Evolutionary conservation across 257 asterid genomes (phyloP).

Genomic region (Oldenlandia corymbosa): DNA sequence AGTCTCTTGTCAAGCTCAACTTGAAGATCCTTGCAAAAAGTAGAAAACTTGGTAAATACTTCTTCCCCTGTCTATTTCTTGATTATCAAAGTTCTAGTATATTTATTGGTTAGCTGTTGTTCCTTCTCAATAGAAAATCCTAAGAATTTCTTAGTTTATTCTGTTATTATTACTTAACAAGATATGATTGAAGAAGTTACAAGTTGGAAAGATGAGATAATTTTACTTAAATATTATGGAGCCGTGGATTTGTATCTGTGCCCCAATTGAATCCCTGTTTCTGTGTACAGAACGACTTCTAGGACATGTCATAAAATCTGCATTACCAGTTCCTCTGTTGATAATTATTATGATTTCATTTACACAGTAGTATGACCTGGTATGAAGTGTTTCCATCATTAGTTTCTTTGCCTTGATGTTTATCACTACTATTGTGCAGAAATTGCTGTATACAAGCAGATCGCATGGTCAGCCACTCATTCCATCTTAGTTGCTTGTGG

Average conservation of each 20-base stretch:
- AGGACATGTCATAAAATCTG: too few species aligned
- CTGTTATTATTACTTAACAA: too few species aligned
- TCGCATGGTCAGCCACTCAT: slow-evolving; percentile 69
- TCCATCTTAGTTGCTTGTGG: slow-evolving; percentile 62
- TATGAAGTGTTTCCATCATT: neutral
- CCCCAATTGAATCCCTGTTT: too few species aligned
- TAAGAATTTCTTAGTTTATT: too few species aligned
- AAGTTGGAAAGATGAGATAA: too few species aligned
- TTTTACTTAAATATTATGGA: too few species aligned
- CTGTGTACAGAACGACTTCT: too few species aligned
- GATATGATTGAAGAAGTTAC: too few species aligned
- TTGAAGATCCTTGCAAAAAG: slow-evolving; percentile 45
- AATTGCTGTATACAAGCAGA: slow-evolving; percentile 45
- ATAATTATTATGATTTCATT: too few species aligned
- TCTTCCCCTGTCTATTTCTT: neutral
- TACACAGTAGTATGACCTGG: neutral
- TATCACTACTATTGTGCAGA: slow-evolving; percentile 27
- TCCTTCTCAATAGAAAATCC: too few species aligned
- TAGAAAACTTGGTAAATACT: slow-evolving; percentile 48
- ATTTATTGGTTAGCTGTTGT: neutral
- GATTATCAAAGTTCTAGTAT: neutral
- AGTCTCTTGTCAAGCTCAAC: slow-evolving; percentile 72
- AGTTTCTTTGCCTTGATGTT: neutral
- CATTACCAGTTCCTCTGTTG: too few species aligned
- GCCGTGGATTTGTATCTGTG: too few species aligned